A percentile compares a stretch with the other conserved stretches of the same genome.
Conservation (phyloP, 2,329 filamentous ascomycete genomes). For the Nemania serpens region DNA sequence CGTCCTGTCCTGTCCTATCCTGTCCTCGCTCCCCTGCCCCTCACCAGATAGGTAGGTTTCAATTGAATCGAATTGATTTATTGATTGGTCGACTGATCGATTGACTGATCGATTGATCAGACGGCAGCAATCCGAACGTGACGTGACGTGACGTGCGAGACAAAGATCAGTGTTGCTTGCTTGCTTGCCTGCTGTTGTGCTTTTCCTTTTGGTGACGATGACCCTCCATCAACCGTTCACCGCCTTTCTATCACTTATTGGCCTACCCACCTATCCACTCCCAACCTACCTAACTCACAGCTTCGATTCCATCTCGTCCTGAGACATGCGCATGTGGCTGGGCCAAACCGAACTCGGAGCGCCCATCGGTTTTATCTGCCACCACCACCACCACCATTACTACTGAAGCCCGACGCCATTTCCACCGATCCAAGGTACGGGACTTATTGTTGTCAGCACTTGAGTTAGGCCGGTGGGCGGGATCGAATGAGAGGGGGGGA, state of each 20-base stretch:
- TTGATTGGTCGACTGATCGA: too few species aligned
- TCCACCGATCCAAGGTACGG: too few species aligned
- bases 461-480: too few species aligned
- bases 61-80: too few species aligned
- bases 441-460: too few species aligned
- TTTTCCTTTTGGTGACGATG: conserved; percentile 12
- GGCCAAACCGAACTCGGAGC: neutral
- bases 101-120: neutral
- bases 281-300: too few species aligned
- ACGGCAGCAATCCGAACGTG: conserved; percentile 14
- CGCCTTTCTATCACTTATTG: neutral
- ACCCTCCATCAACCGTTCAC: conserved; percentile 8
- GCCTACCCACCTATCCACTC: too few species aligned
- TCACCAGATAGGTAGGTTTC: conserved; percentile 9
- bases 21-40: conserved; percentile 7
- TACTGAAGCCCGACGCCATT: too few species aligned
- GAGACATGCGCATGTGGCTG: neutral
- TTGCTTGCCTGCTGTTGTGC: neutral
- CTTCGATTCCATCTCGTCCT: too few species aligned
- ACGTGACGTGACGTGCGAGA: conserved; percentile 14
- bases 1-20: conserved; percentile 5
- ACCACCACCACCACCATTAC: too few species aligned
- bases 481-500: too few species aligned
- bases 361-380: too few species aligned
- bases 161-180: neutral